phyloP scores from a whole-genome alignment of 73 alveolate species.

The Paramecium caudatum region DNA sequence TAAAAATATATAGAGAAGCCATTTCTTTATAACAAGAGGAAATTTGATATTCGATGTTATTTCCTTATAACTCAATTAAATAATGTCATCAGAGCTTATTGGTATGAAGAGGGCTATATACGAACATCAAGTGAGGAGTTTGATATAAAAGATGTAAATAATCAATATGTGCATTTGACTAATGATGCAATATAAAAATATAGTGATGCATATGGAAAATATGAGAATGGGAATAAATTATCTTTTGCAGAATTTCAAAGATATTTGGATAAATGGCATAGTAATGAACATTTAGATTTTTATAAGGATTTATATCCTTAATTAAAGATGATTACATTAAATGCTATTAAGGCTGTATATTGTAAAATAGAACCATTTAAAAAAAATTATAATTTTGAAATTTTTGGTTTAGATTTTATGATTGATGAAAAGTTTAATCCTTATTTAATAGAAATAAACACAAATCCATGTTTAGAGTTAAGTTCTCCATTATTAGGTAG shows the following conservation, averaged over 20 bases:
- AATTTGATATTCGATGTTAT: constrained; percentile 93
- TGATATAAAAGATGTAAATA: constrained; percentile 83
- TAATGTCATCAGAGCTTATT: constrained; percentile 85
- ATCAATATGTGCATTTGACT: constrained; percentile 91
- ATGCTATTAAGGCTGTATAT: constrained; percentile 82
- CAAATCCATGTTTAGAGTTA: constrained; percentile 84
- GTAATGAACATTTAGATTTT: constrained; percentile 69
- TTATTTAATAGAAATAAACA: constrained; percentile 82
- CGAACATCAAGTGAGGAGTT: constrained; percentile 89
- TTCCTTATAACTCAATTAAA: constrained; percentile 84
- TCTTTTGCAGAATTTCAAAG: constrained; percentile 87
- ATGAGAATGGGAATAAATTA: constrained; percentile 92
- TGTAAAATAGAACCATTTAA: constrained; percentile 81
- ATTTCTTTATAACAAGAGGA: constrained; percentile 83
- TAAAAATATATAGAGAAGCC: constrained; percentile 93
- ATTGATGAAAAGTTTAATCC: constrained; percentile 82
- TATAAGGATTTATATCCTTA: constrained; percentile 77
- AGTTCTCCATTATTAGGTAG: constrained; percentile 81
- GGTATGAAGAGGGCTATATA: constrained; percentile 92
- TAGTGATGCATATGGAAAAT: constrained; percentile 88
- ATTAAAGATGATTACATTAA: constrained; percentile 72
- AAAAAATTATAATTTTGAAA: constrained; percentile 78
- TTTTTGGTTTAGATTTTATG: constrained; percentile 87
- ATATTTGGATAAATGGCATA: constrained; percentile 80
- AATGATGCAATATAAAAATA: constrained; percentile 93